Evolutionary conservation across 345 rosid species (phyloP).

Genomic region (Noccaea bulbosa): DNA sequence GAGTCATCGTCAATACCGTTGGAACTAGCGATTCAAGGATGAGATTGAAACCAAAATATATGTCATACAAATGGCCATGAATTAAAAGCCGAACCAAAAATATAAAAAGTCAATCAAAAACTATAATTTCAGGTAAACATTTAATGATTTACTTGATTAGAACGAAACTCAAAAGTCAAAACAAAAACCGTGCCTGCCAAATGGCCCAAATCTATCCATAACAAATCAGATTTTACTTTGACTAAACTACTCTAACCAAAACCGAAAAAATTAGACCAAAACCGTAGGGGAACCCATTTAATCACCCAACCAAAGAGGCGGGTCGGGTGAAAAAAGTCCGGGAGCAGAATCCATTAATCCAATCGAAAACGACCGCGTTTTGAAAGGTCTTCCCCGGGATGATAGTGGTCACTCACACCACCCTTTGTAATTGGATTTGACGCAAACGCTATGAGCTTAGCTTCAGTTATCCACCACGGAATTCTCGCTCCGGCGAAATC

Average conservation of each 20-base stretch:
- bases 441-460: slow-evolving; percentile 54
- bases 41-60: too few species aligned
- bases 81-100: background rate
- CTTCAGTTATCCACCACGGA: slow-evolving; percentile 65
- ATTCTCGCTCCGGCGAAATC: slow-evolving; percentile 52
- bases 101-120: too few species aligned
- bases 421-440: slow-evolving; percentile 17
- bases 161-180: background rate
- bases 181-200: too few species aligned
- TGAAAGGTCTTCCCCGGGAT: background rate
- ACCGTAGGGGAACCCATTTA: background rate
- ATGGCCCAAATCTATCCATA: too few species aligned
- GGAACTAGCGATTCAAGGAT: too few species aligned
- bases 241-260: background rate
- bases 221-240: too few species aligned
- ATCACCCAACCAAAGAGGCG: background rate
- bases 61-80: too few species aligned
- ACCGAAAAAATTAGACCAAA: too few species aligned
- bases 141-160: background rate
- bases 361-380: slow-evolving; percentile 17
- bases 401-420: slow-evolving; percentile 30
- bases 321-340: slow-evolving; percentile 15
- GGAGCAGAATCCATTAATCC: background rate
- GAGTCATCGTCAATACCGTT: too few species aligned
- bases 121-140: too few species aligned